Conservation (phyloP, 371 early-diverging fungal species). For the Coemansia linderi region DNA sequence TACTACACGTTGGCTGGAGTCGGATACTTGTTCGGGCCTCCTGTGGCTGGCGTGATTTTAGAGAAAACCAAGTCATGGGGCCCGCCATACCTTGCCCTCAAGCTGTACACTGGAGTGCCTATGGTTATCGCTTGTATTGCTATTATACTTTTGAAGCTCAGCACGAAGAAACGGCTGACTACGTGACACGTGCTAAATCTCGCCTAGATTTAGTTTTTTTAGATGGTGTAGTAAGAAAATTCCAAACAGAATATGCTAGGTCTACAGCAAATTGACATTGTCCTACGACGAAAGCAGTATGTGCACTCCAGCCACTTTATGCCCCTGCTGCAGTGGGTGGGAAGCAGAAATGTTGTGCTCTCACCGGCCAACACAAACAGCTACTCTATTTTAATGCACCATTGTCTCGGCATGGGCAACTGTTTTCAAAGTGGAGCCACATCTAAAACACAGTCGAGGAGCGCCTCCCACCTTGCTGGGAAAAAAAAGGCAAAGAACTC, state of each 20-base stretch:
- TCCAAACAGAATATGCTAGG: not conserved
- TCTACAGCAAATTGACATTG: not conserved
- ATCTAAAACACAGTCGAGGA: not conserved
- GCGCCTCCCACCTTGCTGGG: not conserved
- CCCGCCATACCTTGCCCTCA: constrained; percentile 42
- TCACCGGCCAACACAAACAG: not conserved
- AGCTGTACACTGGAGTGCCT: constrained; percentile 43
- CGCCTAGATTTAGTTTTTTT: not conserved
- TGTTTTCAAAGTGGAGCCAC: not conserved
- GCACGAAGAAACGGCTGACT: constrained; percentile 2
- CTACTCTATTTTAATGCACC: not conserved
- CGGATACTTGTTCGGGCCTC: constrained; percentile 50
- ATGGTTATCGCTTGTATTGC: constrained; percentile 46
- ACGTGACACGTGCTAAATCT: not conserved
- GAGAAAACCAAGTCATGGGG: constrained; percentile 49
- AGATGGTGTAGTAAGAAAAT: not conserved
- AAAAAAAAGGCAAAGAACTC: not conserved
- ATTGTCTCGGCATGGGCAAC: not conserved
- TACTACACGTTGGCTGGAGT: constrained; percentile 47
- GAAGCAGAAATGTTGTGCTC: not conserved
- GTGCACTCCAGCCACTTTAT: not conserved
- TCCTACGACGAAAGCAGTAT: not conserved
- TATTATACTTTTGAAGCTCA: constrained; percentile 31
- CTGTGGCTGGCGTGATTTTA: constrained; percentile 50
- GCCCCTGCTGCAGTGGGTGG: not conserved